Evolutionary conservation across 129 eudicot species (phyloP), one percentile per base, ranked within the genome.

Genomic region (sunflower (Helianthus annuus)): DNA sequence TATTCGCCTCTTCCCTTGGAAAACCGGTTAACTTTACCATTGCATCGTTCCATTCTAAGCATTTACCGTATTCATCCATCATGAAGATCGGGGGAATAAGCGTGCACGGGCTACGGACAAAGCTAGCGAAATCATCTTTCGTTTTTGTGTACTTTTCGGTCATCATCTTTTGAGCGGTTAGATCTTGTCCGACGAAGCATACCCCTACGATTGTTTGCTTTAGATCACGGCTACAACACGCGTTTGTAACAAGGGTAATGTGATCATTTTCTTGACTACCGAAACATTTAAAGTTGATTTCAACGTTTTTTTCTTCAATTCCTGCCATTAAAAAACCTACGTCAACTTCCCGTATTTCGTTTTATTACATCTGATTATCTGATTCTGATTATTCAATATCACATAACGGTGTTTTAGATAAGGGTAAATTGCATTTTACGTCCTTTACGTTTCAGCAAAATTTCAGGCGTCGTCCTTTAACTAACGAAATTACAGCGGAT

Each of bases 101-200:
- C 0, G 81, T 82, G 67, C 82, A 72, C 3, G 90, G 90, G 71
- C 75, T 91, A 66, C 86, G 83, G 48, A 91, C 48, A 0, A 91
- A 86, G 55, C 92, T 86, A 73, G 75, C 53, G 60, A 86, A 91
- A 75, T 91, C 97, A 57, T 93, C 96, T 73, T 84, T 90, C 11
- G 81, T 59, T 78, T 77, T 77, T 7, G 84, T 75, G 64, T 82
- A 91, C 66, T 86, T 84, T 58, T 91, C 92, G 58, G 81, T 70
- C 45, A 91, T 86, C 71, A 80, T 36, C 76, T 74, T 88, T 72
- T 86, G 82, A 10, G 79, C 82, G 12, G 92, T 88, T 73, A 91
- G 53, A 84, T 91, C 96, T 74, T 91, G 90, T 67, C 97, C 97
- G 5, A 91, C 76, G 61, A 91, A 91, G 89, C 96, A 88, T 78